A percentile compares a stretch with the other conserved stretches of the same genome.
Evolutionary conservation across 73 alveolate species (phyloP).

Genomic region (Tetrahymena thermophila): DNA sequence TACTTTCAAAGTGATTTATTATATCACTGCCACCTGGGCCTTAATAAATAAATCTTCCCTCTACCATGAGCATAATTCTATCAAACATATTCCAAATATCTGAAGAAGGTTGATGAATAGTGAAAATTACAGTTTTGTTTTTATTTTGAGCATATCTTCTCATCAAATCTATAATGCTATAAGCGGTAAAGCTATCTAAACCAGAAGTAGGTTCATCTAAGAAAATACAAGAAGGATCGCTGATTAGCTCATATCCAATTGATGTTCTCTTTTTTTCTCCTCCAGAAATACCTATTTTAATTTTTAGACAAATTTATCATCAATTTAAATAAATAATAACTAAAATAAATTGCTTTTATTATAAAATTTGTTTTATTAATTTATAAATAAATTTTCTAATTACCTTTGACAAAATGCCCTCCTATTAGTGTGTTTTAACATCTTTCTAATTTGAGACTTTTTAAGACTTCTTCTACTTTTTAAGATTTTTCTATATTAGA

Average conservation of each 20-base stretch:
- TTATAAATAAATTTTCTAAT: conserved; percentile 39
- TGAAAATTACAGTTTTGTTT: conserved; percentile 22
- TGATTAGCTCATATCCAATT: conserved; percentile 89
- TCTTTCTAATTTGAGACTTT: conserved; percentile 57
- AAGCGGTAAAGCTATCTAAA: conserved; percentile 82
- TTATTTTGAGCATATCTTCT: background rate
- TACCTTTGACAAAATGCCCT: conserved; percentile 75
- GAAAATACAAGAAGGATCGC: conserved; percentile 84
- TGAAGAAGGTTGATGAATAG: conserved; percentile 36
- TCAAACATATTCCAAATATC: conserved; percentile 33
- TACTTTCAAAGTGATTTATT: background rate
- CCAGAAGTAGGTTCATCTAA: conserved; percentile 93
- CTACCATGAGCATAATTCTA: conserved; percentile 25
- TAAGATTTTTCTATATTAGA: conserved; percentile 29
- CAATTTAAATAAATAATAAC: background rate
- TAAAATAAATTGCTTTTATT: too few species aligned
- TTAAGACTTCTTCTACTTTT: conserved; percentile 64
- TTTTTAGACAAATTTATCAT: background rate
- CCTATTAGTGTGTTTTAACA: conserved; percentile 85
- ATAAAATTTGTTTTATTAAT: too few species aligned
- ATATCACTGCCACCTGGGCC: background rate
- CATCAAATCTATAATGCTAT: conserved; percentile 3
- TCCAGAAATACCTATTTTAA: conserved; percentile 70
- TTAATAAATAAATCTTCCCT: conserved; percentile 36
- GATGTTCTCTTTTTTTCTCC: conserved; percentile 95